Evolutionary conservation across 1,139 yeast species (phyloP), one percentile per base, ranked within the genome.

Genomic region (Kodamaea anthophila): DNA sequence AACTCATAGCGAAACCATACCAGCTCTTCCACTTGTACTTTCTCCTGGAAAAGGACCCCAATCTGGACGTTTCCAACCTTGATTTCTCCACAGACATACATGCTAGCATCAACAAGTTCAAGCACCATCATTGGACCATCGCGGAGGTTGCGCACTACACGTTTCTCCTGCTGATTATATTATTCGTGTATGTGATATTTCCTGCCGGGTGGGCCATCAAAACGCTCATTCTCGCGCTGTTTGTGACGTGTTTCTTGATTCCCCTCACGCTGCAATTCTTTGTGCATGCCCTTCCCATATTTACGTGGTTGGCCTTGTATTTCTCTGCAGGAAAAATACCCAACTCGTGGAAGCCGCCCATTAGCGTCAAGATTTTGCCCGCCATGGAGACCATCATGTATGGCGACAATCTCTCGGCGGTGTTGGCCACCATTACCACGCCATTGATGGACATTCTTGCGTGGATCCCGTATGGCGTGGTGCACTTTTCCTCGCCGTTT

Each of bases 401-500:
- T 49, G 98, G 98, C 31, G 97, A 91, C 48, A 86, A 91, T 55
- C 69, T 93, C 47, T 79, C 93, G 32, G 86, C 83, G 47, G 79
- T 91, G 21, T 68, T 91, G 46, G 94, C 97, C 2, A 73, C 93
- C 3, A 64, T 77, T 12, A 79, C 85, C 18, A 74, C 70, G 40
- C 55, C 82, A 3, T 47, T 77, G 5, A 65, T 87, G 34, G 99
- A 91, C 52, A 64, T 91, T 15, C 50, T 86, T 29, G 96, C 97
- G 6, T 91, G 97, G 97, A 58, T 93, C 32, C 99, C 99, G 3
- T 91, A 91, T 53, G 98, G 98, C 5, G 54, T 91, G 15, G 68
- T 85, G 41, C 99, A 91, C 59, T 93, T 86, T 49, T 76, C 83
- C 20, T 76, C 87, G 14, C 98, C 99, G 4, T 86, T 88, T 53